Evolutionary conservation across 768 basidiomycete genomes (phyloP), one percentile per base, ranked within the genome.

Genomic region (Rhizopogon vinicolor): DNA sequence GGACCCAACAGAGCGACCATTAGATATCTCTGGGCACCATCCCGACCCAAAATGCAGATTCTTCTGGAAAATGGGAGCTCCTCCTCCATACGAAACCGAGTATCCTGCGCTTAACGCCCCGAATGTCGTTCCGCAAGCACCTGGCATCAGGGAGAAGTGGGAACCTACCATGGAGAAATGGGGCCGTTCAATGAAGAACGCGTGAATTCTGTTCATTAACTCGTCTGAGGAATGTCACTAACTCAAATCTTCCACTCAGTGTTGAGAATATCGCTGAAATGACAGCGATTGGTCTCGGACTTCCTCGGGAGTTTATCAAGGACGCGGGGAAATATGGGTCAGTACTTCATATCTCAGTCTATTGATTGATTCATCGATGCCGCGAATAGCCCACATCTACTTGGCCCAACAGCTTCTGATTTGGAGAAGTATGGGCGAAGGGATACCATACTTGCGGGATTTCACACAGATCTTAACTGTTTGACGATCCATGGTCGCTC

Each of bases 31-130:
- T 28, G 87, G 78, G 6, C 88, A 91, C 59, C 78, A 81, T 7
- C 91, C 93, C 1, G 95, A 98, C 69, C 95, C 95, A 0, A 98
- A 98, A 70, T 96, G 92, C 68, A 81, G 95, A 58, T 97, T 93
- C 75, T 93, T 93, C 73, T 93, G 89, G 86, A 88, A 79, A 64
- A 91, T 93, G 90, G 77, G 78, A 58, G 79, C 82, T 55, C 72
- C 71, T 13, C 89, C 89, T 1, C 89, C 91, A 4, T 92, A 93
- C 60, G 73, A 85, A 62, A 91, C 91, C 0, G 75, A 79, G 51
- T 97, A 86, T 65, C 91, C 92, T 0, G 78, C 74, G 0, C 70
- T 93, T 53, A 90, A 91, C 61, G 86, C 91, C 13, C 76, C 85
- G 2, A 98, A 97, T 65, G 86, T 98, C 19, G 76, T 90, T 1